These are phyloP conservation scores for Emmonsiellopsis sp. DNA, from an alignment of 2,329 filamentous ascomycete species.

Conservation along the genomic window DNA sequence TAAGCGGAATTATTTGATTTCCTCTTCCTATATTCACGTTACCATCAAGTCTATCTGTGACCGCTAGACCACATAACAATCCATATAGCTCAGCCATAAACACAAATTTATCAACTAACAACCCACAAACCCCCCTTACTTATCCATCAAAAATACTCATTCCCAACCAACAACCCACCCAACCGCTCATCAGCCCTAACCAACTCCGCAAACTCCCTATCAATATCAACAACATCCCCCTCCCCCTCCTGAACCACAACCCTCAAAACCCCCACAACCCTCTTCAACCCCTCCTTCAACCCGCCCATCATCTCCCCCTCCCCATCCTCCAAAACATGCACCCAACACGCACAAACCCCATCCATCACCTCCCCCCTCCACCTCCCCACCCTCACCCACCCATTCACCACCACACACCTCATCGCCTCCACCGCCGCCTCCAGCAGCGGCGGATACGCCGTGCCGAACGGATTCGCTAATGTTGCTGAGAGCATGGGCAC, in stretches of 20 bases:
- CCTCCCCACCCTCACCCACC: constrained; percentile 59
- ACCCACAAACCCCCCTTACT: not conserved
- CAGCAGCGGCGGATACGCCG: constrained; percentile 47
- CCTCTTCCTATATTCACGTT: too few species aligned
- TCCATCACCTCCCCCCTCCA: constrained; percentile 58
- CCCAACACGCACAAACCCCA: constrained; percentile 55
- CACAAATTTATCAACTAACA: not conserved
- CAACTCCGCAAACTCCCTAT: constrained; percentile 25
- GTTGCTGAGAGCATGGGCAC: constrained; percentile 58
- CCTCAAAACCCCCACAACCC: constrained; percentile 21
- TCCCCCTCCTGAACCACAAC: constrained; percentile 18
- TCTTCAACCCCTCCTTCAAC: constrained; percentile 22
- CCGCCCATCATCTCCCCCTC: constrained; percentile 11
- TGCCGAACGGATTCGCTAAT: constrained; percentile 60
- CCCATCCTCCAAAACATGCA: constrained; percentile 40
- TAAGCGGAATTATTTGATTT: too few species aligned
- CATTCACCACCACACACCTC: constrained; percentile 50
- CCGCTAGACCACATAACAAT: too few species aligned
- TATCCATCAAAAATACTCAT: not conserved
- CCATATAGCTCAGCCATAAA: too few species aligned
- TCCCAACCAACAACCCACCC: constrained; percentile 16
- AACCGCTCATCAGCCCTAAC: constrained; percentile 28
- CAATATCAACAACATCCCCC: constrained; percentile 21
- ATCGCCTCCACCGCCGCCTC: constrained; percentile 46
- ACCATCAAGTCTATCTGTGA: too few species aligned